phyloP scores from a whole-genome alignment of 352 stramenopile genomes.

The Globisporangium sylvaticum region DNA sequence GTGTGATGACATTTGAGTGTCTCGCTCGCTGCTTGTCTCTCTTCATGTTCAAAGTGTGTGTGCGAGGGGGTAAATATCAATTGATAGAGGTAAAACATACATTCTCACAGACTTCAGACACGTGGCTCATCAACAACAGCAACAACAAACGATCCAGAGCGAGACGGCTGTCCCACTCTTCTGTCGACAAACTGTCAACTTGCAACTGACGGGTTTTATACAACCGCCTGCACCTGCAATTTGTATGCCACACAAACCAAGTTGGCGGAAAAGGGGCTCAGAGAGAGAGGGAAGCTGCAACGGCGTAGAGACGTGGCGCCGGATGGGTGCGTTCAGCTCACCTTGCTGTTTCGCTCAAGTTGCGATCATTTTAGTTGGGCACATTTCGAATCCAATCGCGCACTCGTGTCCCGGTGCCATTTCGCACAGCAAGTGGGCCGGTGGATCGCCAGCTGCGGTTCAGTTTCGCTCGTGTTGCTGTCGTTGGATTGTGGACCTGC shows the following conservation, averaged over 20 bases:
- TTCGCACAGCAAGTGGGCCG: neutral
- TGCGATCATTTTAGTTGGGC: neutral
- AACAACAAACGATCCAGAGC: conserved; percentile 10
- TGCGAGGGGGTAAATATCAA: no score
- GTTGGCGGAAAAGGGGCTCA: neutral
- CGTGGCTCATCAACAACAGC: conserved; percentile 2
- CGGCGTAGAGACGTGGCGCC: conserved; percentile 9
- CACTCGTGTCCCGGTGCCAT: neutral
- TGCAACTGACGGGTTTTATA: neutral
- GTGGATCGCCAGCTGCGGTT: neutral
- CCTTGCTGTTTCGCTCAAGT: neutral
- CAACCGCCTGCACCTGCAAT: neutral
- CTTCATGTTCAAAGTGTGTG: neutral
- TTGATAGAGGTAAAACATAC: neutral
- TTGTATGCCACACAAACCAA: neutral
- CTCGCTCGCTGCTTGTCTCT: conserved; percentile 8
- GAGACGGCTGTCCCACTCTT: conserved; percentile 5
- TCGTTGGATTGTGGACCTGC: conserved; percentile 7
- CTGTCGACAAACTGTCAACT: neutral
- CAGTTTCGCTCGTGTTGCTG: neutral
- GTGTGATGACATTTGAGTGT: neutral
- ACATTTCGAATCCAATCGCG: neutral
- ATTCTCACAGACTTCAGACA: neutral
- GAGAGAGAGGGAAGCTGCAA: neutral
- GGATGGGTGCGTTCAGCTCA: conserved; percentile 5